Conservation (phyloP, 306 rosid species). For the Luffa aegyptiaca region DNA sequence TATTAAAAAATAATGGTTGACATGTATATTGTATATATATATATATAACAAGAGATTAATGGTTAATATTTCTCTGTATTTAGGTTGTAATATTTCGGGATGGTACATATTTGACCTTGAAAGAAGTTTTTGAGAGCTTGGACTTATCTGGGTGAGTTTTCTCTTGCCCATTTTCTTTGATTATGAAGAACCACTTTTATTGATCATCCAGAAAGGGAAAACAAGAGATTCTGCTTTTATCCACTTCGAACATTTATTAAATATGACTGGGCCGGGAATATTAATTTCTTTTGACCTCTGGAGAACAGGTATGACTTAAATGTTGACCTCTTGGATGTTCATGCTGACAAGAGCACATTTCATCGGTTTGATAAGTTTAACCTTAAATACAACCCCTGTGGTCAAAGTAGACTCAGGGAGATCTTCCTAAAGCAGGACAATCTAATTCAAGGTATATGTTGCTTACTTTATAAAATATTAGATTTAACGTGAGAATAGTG, state of each 20-base stretch:
- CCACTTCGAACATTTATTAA: background rate
- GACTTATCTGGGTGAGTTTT: constrained; percentile 75
- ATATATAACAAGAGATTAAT: background rate
- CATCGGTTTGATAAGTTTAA: constrained; percentile 99
- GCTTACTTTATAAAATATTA: background rate
- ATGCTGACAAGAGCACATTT: constrained; percentile 99
- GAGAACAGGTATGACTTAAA: constrained; percentile 83
- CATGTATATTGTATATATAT: background rate
- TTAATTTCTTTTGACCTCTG: constrained; percentile 13
- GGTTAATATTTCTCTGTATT: constrained; percentile 14
- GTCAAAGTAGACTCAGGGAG: constrained; percentile 99
- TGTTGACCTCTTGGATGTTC: constrained; percentile 99
- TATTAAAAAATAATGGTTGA: background rate
- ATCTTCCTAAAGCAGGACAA: constrained; percentile 96
- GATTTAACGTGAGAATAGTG: background rate
- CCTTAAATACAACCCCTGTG: constrained; percentile 97
- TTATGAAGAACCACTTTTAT: background rate
- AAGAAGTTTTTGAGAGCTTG: constrained; percentile 96
- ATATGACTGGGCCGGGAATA: background rate
- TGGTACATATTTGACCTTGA: constrained; percentile 95
- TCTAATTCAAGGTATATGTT: constrained; percentile 83
- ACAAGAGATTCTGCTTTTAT: background rate
- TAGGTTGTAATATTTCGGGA: constrained; percentile 99
- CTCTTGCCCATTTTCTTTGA: background rate
- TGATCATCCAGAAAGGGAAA: background rate